Base-by-base conservation (phyloP, 2,329 filamentous ascomycete species). In the Fusarium lateritium region DNA sequence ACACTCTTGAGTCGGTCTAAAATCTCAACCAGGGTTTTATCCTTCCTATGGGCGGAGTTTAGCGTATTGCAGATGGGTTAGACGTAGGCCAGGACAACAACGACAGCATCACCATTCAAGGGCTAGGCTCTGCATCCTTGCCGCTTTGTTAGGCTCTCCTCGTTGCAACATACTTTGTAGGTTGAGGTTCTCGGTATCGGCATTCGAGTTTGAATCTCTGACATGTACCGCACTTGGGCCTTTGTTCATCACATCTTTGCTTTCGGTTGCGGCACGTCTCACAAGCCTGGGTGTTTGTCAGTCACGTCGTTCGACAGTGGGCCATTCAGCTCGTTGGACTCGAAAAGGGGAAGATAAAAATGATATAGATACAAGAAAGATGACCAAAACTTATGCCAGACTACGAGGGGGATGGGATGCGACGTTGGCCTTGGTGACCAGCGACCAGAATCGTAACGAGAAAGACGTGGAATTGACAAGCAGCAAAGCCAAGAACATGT, bases 171-270 rank as follows among this genome's bases (percentile, higher is more conserved):
- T 83, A 89, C 87, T 90, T 90, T 54, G 88, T 90, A 36, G 87
- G 87, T 70, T 85, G 83, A 26, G 87, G 86, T 68, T 89, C 86
- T 69, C 86, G 81, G 74, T 91, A 91, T 65, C 82, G 81, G 75
- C 89, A 91, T 39, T 86, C 84, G 64, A 88, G 81, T 71, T 85
- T 83, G 72, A 88, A 84, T 65, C 84, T 83, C 62, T 83, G 80
- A 76, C 88, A 91, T 17, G 86, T 84, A 57, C 85, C 81, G 75
- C 89, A 91, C 76, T 86, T 88, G 19, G 88, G 88, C 56, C 87
- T 81, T 72, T 84, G 81, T 75, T 91, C 88, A 75, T 90, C 88
- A 77, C 89, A 91, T 80, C 85, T 88, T 69, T 89, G 88, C 77
- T 91, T 91, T 69, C 88, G 86, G 51, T 76, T 79, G 49, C 87